Base-by-base conservation (phyloP, 2,329 filamentous ascomycete genomes). In the Chaetomiaceae sp. region DNA sequence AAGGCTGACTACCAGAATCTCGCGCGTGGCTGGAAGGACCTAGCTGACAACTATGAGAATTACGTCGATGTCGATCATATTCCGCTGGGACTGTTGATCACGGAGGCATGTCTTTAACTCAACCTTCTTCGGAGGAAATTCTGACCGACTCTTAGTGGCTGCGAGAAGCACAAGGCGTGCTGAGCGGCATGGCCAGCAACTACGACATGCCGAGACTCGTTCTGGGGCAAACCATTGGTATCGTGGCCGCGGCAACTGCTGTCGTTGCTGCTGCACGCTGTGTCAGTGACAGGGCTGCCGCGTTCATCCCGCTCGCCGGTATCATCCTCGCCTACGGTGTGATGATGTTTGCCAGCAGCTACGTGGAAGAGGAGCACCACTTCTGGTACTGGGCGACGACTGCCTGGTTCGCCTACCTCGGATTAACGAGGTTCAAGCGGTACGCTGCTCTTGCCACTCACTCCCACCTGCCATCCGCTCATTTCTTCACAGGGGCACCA, bases 291-390 rank as follows among this genome's bases (percentile, higher is more conserved):
- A 12, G 62, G 50, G 50, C 58, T 55, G n/a, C 57, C 51, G 52
- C 55, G 12, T 56, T 72, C 10, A 47, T 62, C 8, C 71, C 73
- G 3, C 69, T 86, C 41, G 54, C 69, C 3, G 52, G 75, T 2
- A 69, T 81, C 24, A 76, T 76, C 1, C 38, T 82, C 0, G 65
- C 76, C 0, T 95, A 97, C 60, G 81, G 83, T 1, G 64, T 79
- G 30, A 94, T 96, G 81, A 97, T 97, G 90, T 97, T 97, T 67
- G 91, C 90, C 9, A 95, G 88, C 62, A 97, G 90, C 60, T 98
- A 93, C 63, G 88, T 98, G 2, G 93, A 98, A 65, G 93, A 98
- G 67, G 93, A 98, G 64, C 93, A 98, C 40, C 88, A 97, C 56
- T 96, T 95, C 63, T 98, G 93, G 93, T 97, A 98, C 67, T 97